Base-by-base conservation (phyloP, 2,329 filamentous ascomycete genomes). In the Grosmannia clavigera region DNA sequence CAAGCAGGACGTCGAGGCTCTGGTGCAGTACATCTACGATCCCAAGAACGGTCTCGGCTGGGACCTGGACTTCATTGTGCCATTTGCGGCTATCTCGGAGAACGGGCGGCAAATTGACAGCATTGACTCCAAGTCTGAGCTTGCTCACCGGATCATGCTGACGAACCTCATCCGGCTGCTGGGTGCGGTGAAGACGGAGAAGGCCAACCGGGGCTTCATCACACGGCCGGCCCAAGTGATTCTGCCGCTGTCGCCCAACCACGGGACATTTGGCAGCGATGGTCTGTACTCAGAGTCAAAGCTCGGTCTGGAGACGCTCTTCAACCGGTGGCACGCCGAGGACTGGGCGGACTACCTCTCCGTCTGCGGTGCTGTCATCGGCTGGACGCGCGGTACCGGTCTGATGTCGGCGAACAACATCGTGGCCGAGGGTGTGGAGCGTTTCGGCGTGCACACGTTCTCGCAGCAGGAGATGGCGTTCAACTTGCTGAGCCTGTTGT, bases 381-480 rank as follows among this genome's bases (percentile, higher is more conserved):
- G 94, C 64, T 99, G 94, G 94, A 99, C 94, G 67, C 92, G 94
- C 76, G 94, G 92, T 65, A 99, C 94, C 64, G 94, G 94, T 71
- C 84, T 99, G 68, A 78, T 77, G 75, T 67, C 63, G 1, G 70
- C 64, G 43, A 77, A 77, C 62, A 71, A 99, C 74, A 85, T 97
- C 67, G 92, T 97, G 65, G 94, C 94, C 43, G 92, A 97, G 73
- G 94, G 92, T 62, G 90, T 99, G 60, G 94, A 99, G 78, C 90
- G 89, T 68, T 94, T 95, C 66, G 94, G 94, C 68, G 94, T 97
- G 31, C 91, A 94, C 68, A 99, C 94, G 4, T 99, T 99, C 80
- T 97, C 92, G 11, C 94, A 97, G 76, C 91, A 96, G 72, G 94
- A 99, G 75, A 99, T 99, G 94, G 94, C 94, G 19, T 99, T 99